Percentiles rank a stretch among this genome's conserved stretches.
Evolutionary conservation across 106 monocot species (phyloP).

Genomic region (Dendrobium huoshanense): DNA sequence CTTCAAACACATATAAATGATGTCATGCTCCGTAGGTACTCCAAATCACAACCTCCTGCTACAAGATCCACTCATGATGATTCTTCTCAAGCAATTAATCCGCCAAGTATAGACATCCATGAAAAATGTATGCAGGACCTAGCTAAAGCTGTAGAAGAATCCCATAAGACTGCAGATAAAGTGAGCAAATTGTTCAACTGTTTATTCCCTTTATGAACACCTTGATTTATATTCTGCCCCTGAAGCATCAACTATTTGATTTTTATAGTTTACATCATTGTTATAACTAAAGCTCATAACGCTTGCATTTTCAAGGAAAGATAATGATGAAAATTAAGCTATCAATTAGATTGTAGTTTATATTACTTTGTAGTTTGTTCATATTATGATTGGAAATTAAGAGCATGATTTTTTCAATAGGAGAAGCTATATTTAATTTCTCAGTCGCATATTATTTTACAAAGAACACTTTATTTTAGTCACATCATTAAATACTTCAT

Average conservation of each 20-base stretch:
- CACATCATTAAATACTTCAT: no score
- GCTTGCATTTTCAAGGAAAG: background rate
- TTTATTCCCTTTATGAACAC: background rate
- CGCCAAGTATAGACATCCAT: slow-evolving; percentile 42
- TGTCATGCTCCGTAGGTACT: slow-evolving; percentile 92
- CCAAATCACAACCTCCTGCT: slow-evolving; percentile 65
- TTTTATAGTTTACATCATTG: background rate
- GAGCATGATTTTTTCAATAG: background rate
- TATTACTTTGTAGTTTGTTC: background rate
- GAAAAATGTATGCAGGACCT: slow-evolving; percentile 75
- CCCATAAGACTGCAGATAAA: slow-evolving; percentile 66
- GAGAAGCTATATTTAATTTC: background rate
- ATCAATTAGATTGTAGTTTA: background rate
- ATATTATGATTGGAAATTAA: background rate
- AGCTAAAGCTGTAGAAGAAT: slow-evolving; percentile 75
- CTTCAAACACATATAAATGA: slow-evolving; percentile 99
- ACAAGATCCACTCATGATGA: slow-evolving; percentile 56
- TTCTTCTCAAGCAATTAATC: slow-evolving; percentile 38
- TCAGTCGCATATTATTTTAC: background rate
- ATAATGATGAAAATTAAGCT: background rate
- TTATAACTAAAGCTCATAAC: background rate
- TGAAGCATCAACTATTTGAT: background rate
- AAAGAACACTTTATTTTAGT: background rate
- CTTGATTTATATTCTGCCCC: background rate
- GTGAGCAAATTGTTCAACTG: slow-evolving; percentile 27